Percentiles rank a stretch among this genome's conserved stretches.
phyloP scores from a whole-genome alignment of 495 filamentous ascomycete species.

The Venustampulla echinocandica region DNA sequence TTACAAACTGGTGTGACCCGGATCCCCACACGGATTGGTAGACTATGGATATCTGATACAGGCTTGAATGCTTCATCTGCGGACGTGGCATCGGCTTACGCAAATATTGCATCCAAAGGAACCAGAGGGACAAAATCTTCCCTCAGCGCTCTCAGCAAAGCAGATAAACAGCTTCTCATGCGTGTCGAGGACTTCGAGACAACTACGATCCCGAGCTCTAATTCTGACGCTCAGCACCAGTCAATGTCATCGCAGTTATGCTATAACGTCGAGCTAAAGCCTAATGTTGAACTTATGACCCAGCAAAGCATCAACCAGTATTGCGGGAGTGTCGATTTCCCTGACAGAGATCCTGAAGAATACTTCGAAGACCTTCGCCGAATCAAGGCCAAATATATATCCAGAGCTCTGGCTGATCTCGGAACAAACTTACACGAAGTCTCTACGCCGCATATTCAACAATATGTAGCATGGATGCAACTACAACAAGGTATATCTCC shows the following conservation, averaged over 20 bases:
- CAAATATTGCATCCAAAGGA: background rate
- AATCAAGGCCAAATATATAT: background rate
- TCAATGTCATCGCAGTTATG: background rate
- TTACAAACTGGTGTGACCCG: background rate
- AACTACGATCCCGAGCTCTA: background rate
- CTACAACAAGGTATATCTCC: background rate
- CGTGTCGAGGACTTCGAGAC: background rate
- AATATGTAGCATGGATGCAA: background rate
- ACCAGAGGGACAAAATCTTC: background rate
- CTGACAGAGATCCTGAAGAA: background rate
- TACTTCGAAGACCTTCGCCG: background rate
- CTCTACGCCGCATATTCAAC: background rate
- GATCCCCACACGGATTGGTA: background rate
- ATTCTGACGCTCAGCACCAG: background rate
- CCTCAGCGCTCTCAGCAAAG: background rate
- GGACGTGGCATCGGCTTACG: background rate
- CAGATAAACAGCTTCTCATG: background rate
- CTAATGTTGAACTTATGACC: background rate
- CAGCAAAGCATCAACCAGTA: background rate
- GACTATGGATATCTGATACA: background rate
- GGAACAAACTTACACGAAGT: no score
- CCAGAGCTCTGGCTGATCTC: background rate
- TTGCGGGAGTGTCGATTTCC: background rate
- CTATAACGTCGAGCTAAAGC: background rate
- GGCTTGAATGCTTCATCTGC: background rate